A percentile compares a stretch with the other conserved stretches of the same genome.
These are phyloP conservation scores for Funneliformis mosseae DNA, from an alignment of 192 early-diverging fungal species.

Conservation along the genomic window DNA sequence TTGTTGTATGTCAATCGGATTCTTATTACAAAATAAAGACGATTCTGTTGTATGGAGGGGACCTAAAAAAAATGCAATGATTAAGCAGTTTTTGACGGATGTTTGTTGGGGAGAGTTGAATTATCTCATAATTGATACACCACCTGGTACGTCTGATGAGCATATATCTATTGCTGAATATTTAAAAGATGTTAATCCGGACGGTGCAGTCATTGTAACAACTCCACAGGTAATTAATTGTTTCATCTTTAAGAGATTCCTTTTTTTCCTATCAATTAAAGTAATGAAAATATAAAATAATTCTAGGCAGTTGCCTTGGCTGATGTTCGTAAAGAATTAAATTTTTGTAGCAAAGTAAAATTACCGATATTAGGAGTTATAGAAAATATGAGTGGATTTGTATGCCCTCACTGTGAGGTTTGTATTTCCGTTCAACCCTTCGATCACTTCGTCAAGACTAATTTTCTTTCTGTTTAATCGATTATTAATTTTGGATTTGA, in stretches of 20 bases:
- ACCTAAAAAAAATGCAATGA: constrained; percentile 99
- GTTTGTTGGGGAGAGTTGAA: constrained; percentile 97
- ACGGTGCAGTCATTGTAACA: constrained; percentile 93
- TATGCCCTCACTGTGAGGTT: constrained; percentile 83
- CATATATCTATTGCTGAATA: constrained; percentile 93
- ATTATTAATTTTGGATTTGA: constrained; percentile 38
- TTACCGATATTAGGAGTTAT: constrained; percentile 87
- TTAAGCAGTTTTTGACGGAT: constrained; percentile 94
- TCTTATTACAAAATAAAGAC: constrained; percentile 84
- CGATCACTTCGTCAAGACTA: background rate
- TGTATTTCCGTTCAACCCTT: constrained; percentile 19
- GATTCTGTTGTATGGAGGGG: constrained; percentile 98
- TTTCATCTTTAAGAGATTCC: background rate
- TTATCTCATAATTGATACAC: constrained; percentile 95
- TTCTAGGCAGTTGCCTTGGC: constrained; percentile 60
- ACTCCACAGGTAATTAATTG: constrained; percentile 80
- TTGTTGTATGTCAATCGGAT: constrained; percentile 96
- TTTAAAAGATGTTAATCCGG: constrained; percentile 76
- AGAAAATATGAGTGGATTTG: constrained; percentile 97
- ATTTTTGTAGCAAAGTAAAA: constrained; percentile 87
- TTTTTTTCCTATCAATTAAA: background rate
- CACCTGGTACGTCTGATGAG: constrained; percentile 95
- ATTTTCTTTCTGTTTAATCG: background rate
- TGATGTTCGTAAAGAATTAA: constrained; percentile 95
- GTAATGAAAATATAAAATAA: background rate